Evolutionary conservation across 1,284 basidiomycete genomes (phyloP).

Genomic region (Cutaneotrichosporon sp.): DNA sequence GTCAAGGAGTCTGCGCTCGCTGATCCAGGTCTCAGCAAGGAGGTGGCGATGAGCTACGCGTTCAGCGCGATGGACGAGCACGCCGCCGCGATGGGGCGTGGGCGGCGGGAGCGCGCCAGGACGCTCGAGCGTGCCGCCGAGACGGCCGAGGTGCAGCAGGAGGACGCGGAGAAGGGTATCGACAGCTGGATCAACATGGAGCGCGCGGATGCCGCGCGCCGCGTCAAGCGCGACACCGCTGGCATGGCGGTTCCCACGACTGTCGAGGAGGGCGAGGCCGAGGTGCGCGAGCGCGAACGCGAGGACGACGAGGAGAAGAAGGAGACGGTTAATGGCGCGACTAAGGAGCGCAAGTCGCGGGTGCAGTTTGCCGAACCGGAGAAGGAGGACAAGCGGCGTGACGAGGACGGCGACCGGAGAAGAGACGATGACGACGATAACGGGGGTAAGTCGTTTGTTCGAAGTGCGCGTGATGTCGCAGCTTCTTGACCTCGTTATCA

Average conservation of each 20-base stretch:
- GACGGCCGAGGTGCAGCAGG: conserved; percentile 23
- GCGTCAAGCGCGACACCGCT: conserved; percentile 20
- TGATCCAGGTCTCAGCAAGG: conserved; percentile 33
- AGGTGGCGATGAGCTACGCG: conserved; percentile 47
- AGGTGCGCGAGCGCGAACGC: conserved; percentile 13
- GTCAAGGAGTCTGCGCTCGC: conserved; percentile 29
- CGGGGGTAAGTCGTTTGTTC: conserved; percentile 34
- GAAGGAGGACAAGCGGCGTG: conserved; percentile 9
- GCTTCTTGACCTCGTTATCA: background rate
- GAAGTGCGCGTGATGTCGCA: background rate
- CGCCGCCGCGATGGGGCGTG: conserved; percentile 9
- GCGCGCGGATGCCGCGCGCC: conserved; percentile 14
- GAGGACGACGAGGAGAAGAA: conserved; percentile 17
- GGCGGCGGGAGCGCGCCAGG: background rate
- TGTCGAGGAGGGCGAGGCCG: conserved; percentile 20
- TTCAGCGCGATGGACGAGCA: conserved; percentile 38
- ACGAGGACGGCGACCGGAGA: conserved; percentile 7
- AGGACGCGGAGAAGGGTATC: conserved; percentile 28
- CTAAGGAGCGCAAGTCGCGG: conserved; percentile 7
- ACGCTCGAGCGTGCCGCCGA: conserved; percentile 19
- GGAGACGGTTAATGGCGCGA: conserved; percentile 9
- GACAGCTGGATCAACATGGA: conserved; percentile 47
- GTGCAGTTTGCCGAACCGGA: conserved; percentile 5
- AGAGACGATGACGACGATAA: conserved; percentile 22
- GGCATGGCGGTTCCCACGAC: conserved; percentile 26